phyloP scores from a whole-genome alignment of 108 stramenopile species.

The Skeletonema menzelii region DNA sequence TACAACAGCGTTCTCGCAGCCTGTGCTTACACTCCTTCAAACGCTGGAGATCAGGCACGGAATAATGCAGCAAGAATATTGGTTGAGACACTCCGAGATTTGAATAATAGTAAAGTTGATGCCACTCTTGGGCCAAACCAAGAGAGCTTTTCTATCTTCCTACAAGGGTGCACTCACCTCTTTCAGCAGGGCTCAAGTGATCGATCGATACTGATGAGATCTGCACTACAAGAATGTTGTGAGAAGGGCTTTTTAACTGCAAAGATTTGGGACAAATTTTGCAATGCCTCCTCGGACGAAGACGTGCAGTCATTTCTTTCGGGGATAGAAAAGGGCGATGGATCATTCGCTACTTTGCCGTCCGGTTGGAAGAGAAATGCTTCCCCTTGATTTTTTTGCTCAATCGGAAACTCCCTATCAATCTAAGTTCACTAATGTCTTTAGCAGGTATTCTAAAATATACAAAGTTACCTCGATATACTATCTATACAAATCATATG shows the following conservation, averaged over 20 bases:
- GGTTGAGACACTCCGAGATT: conserved; percentile 28
- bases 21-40: conserved; percentile 25
- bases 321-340: neutral
- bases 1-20: conserved; percentile 33
- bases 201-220: conserved; percentile 13
- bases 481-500: neutral
- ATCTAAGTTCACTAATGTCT: too few relatives aligned
- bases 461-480: neutral
- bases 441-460: neutral
- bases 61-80: conserved; percentile 30
- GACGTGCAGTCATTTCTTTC: neutral
- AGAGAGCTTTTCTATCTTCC: conserved; percentile 33
- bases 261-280: conserved; percentile 39
- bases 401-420: too few relatives aligned
- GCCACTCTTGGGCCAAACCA: conserved; percentile 12
- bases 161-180: conserved; percentile 35
- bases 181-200: conserved; percentile 18
- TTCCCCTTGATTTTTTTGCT: neutral
- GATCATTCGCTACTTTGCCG: neutral
- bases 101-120: conserved; percentile 10
- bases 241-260: conserved; percentile 22
- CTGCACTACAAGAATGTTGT: conserved; percentile 34
- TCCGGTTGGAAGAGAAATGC: neutral
- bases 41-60: conserved; percentile 25
- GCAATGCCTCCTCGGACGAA: conserved; percentile 1